Conservation (phyloP, 176 grass and related monocot species). For the Aegilops tauschii region DNA sequence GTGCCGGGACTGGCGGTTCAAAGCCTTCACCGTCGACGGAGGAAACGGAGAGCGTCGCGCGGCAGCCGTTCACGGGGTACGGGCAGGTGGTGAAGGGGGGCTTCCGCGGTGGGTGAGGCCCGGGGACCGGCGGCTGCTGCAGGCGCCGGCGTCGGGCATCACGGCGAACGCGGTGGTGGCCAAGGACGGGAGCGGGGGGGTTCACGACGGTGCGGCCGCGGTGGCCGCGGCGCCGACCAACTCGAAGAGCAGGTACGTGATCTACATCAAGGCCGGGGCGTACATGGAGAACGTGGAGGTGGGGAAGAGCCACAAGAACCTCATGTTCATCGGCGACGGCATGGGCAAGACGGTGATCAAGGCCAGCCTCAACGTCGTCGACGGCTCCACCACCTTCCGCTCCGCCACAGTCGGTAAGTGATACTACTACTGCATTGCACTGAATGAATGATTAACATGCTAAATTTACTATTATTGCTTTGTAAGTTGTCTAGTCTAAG, state of each 20-base stretch:
- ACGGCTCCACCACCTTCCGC: conserved; percentile 90
- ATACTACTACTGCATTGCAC: neutral
- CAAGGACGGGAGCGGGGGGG: conserved; percentile 53
- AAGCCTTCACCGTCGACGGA: neutral
- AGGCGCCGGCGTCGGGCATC: conserved; percentile 35
- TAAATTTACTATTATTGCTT: too few relatives aligned
- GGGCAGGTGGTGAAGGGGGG: conserved; percentile 46
- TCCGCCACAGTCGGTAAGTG: conserved; percentile 83
- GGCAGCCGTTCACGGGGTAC: conserved; percentile 63
- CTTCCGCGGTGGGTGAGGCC: conserved; percentile 58
- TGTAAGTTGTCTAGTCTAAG: too few relatives aligned
- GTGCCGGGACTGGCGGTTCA: neutral
- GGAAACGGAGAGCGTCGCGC: neutral
- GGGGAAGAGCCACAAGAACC: conserved; percentile 56
- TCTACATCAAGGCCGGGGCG: conserved; percentile 84
- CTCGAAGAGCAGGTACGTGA: conserved; percentile 55
- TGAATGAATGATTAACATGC: too few relatives aligned
- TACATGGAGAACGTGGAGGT: conserved; percentile 95
- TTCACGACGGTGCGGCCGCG: conserved; percentile 68
- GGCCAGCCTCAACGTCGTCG: conserved; percentile 74
- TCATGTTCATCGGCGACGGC: conserved; percentile 90
- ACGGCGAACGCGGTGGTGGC: conserved; percentile 56
- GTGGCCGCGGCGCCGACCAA: conserved; percentile 68
- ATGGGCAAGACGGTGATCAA: conserved; percentile 94
- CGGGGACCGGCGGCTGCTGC: conserved; percentile 61